Evolutionary conservation across 768 basidiomycete species (phyloP).

Genomic region (Tricholoma bakamatsutake): DNA sequence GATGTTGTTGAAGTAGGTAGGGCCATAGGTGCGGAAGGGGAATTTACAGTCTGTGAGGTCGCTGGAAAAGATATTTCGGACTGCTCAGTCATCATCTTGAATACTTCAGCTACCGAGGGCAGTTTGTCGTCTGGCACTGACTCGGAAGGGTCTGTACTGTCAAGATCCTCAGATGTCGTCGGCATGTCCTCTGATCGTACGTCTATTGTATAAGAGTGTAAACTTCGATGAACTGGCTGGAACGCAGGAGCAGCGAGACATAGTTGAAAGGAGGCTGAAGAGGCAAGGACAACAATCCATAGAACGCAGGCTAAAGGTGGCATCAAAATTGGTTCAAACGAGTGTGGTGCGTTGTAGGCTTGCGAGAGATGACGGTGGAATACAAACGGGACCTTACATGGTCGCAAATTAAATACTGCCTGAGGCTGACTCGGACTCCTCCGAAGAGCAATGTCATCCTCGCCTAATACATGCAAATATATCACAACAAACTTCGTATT

Average conservation of each 20-base stretch:
- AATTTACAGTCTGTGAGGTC: background rate
- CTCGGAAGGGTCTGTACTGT: background rate
- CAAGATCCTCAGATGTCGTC: background rate
- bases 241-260: background rate
- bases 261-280: background rate
- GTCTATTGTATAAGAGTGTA: background rate
- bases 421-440: background rate
- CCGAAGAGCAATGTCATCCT: background rate
- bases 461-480: background rate
- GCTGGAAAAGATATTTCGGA: background rate
- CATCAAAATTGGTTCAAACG: conserved; percentile 5
- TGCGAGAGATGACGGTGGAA: conserved; percentile 2
- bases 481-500: background rate
- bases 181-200: background rate
- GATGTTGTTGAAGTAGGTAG: background rate
- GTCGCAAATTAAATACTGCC: background rate
- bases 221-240: background rate
- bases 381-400: background rate
- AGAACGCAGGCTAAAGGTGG: background rate
- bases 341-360: conserved; percentile 14
- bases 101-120: conserved; percentile 12
- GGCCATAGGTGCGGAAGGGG: conserved; percentile 1
- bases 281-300: background rate
- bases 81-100: conserved; percentile 11
- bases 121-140: conserved; percentile 1